Evolutionary conservation across 1,284 basidiomycete species (phyloP), one percentile per base, ranked within the genome.

Genomic region (Meripilus lineatus): DNA sequence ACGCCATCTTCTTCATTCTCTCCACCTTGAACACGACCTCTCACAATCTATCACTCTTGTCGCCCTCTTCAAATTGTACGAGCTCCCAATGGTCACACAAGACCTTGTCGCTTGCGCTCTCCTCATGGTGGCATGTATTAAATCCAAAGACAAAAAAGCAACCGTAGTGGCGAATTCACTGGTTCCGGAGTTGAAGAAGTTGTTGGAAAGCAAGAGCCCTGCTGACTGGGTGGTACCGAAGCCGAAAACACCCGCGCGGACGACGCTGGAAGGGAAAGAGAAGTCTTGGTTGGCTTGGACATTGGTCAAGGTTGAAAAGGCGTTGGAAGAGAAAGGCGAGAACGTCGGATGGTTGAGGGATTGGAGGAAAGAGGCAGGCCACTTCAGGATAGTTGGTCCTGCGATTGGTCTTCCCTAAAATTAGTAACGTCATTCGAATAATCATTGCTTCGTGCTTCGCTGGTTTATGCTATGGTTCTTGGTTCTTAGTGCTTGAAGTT

Each of bases 41-140:
- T 59, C 72, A 17, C 65, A 76, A 44, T 58, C 71, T 30, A 63
- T 80, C 47, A 64, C 75, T 10, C 51, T 66, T 37, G 63, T 74
- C 4, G 70, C 78, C 3, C 69, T 83, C 3, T 81, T 74, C 54
- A 58, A 69, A 40, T 57, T 74, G 5, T 77, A 79, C 57, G 61
- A 65, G 17, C 71, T 85, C 11, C 69, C 75, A 0, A 68, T 73
- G 0, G 64, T 77, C 32, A 65, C 72, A 2, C 52, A 68, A 17
- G 82, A 86, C 59, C 68, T 77, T n/a, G 59, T 73, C 4, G 74
- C 72, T 10, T 79, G 72, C 40, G 66, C 81, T 3, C 69, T 84
- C 62, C 62, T 84, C 48, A 63, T 74, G 30, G 65, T 69, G 2
- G 78, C 80, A 10, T 80, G 75, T 54, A 65, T 75, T 45, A 70